Percentiles rank a stretch among this genome's conserved stretches.
Conservation (phyloP, 495 filamentous ascomycete species). For the Antarctomyces pellizariae region DNA sequence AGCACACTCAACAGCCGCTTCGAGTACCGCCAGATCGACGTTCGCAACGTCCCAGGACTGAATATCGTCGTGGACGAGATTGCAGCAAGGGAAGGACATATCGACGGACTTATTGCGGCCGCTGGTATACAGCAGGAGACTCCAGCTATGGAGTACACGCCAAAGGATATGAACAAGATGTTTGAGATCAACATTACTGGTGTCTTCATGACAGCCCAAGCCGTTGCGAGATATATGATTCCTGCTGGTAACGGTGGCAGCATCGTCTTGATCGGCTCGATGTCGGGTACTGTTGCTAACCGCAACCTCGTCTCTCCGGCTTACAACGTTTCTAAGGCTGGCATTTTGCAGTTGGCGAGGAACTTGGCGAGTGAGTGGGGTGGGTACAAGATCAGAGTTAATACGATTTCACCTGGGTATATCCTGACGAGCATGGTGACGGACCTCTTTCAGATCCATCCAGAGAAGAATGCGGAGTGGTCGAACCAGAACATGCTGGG, state of each 20-base stretch:
- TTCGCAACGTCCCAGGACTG: slow-evolving; percentile 48
- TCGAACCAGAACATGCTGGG: slow-evolving; percentile 76
- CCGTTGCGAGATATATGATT: slow-evolving; percentile 55
- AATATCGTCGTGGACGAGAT: slow-evolving; percentile 51
- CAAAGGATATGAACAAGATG: slow-evolving; percentile 32
- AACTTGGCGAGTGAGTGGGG: slow-evolving; percentile 87
- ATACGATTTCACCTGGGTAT: slow-evolving; percentile 87
- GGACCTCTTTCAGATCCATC: slow-evolving; percentile 48
- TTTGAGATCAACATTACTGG: slow-evolving; percentile 55
- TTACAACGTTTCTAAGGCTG: slow-evolving; percentile 83
- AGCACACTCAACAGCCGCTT: slow-evolving; percentile 44
- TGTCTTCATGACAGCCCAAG: slow-evolving; percentile 55
- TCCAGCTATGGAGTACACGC: slow-evolving; percentile 41
- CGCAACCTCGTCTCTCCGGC: slow-evolving; percentile 50
- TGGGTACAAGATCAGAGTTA: slow-evolving; percentile 66
- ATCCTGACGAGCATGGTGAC: slow-evolving; percentile 88
- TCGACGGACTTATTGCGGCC: slow-evolving; percentile 66
- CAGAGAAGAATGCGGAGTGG: slow-evolving; percentile 58
- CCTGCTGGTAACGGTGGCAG: slow-evolving; percentile 31
- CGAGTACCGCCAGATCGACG: slow-evolving; percentile 63
- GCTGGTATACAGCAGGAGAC: slow-evolving; percentile 61
- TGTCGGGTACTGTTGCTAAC: slow-evolving; percentile 66
- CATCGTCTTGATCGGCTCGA: slow-evolving; percentile 51
- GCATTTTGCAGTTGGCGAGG: slow-evolving; percentile 59
- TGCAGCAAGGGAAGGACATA: slow-evolving; percentile 40